These are phyloP conservation scores for Oryza brachyantha DNA, from an alignment of 176 grass and related monocot genomes.

Conservation along the genomic window DNA sequence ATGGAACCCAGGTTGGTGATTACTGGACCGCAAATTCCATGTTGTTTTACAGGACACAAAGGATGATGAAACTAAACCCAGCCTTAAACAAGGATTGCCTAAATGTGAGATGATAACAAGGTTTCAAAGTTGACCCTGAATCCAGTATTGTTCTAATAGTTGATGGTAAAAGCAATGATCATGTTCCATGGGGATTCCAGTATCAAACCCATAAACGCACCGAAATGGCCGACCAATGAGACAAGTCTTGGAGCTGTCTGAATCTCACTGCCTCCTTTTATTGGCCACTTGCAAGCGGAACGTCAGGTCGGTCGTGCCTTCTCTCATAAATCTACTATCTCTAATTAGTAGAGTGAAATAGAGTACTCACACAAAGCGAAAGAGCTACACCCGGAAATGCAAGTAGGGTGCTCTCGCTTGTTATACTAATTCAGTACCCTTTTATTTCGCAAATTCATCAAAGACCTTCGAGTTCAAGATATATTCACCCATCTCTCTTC, in stretches of 20 bases:
- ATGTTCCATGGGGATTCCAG: background rate
- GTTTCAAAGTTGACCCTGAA: conserved; percentile 41
- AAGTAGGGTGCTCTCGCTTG: too few relatives aligned
- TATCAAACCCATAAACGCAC: background rate
- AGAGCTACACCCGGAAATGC: too few relatives aligned
- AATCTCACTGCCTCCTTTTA: background rate
- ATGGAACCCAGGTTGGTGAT: background rate
- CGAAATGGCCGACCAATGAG: background rate
- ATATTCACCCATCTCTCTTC: background rate
- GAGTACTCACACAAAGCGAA: too few relatives aligned
- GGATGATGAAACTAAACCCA: conserved; percentile 36
- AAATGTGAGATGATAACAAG: conserved; percentile 34
- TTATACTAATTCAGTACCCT: too few relatives aligned
- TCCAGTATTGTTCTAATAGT: background rate
- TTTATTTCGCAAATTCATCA: too few relatives aligned
- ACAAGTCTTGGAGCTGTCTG: too few relatives aligned
- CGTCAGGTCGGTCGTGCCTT: too few relatives aligned
- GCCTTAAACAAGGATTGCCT: conserved; percentile 34
- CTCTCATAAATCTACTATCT: too few relatives aligned
- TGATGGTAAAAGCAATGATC: background rate
- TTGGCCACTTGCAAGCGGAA: background rate
- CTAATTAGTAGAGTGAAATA: too few relatives aligned
- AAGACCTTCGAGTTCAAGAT: background rate
- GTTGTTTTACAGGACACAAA: conserved; percentile 44
- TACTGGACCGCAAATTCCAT: background rate